A percentile compares a stretch with the other conserved stretches of the same genome.
Conservation (phyloP, 2,329 filamentous ascomycete genomes). For the Aureobasidium sp. region DNA sequence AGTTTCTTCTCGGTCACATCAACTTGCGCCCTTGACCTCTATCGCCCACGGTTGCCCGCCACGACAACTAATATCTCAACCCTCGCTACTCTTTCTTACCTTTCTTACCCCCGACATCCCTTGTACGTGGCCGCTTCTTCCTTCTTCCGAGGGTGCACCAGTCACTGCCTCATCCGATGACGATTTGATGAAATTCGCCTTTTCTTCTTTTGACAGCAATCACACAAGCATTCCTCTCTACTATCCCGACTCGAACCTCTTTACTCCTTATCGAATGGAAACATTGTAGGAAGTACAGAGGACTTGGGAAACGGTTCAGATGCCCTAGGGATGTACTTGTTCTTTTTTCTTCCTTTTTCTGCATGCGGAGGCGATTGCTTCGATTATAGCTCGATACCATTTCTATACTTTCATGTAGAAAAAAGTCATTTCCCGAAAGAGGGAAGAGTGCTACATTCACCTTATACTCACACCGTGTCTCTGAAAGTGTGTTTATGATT, state of each 20-base stretch:
- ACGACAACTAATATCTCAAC: conserved; percentile 6
- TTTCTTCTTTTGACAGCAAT: conserved; percentile 1
- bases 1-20: not conserved
- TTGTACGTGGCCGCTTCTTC: conserved; percentile 11
- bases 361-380: conserved; percentile 14
- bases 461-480: not conserved
- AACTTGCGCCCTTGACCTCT: not conserved
- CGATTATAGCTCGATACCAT: conserved; percentile 16
- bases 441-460: not conserved
- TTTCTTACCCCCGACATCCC: conserved; percentile 6
- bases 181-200: conserved; percentile 12
- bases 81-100: conserved; percentile 1
- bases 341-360: not conserved
- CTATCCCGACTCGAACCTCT: not conserved
- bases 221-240: not conserved
- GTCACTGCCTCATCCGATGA: conserved; percentile 13
- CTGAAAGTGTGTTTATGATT: not conserved
- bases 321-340: not conserved
- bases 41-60: not conserved
- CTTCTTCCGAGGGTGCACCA: conserved; percentile 8
- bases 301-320: not conserved
- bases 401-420: conserved; percentile 14
- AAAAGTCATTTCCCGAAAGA: conserved; percentile 6
- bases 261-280: not conserved
- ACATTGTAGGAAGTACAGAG: not conserved